These are phyloP conservation scores for Vigna radiata DNA, from an alignment of 306 rosid species.

Conservation along the genomic window DNA sequence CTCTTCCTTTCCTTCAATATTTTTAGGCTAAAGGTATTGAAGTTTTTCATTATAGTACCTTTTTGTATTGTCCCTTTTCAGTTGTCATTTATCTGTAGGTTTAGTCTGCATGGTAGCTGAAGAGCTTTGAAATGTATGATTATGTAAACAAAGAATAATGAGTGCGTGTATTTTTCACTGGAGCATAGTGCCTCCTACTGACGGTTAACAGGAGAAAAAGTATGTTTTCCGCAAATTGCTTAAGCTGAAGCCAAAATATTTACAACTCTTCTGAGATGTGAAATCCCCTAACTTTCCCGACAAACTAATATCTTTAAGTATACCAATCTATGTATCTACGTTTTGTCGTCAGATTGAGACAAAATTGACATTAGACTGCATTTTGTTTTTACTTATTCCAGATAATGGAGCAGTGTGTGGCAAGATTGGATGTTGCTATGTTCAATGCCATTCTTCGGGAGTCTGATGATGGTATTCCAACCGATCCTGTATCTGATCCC, in stretches of 20 bases:
- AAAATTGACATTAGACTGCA: constrained; percentile 39
- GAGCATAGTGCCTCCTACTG: constrained; percentile 18
- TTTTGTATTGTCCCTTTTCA: constrained; percentile 20
- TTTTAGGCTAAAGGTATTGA: not conserved
- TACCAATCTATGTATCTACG: not conserved
- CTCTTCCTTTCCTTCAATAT: not conserved
- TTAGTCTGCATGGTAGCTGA: constrained; percentile 14
- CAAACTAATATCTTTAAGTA: not conserved
- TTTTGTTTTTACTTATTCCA: constrained; percentile 40
- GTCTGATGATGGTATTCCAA: constrained; percentile 86
- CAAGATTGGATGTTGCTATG: constrained; percentile 96
- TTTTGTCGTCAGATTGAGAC: constrained; percentile 4
- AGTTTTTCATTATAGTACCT: not conserved
- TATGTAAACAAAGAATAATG: constrained; percentile 21
- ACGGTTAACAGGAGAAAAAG: not conserved
- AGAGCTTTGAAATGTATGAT: constrained; percentile 18
- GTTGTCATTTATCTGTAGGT: constrained; percentile 12
- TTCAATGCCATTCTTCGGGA: constrained; percentile 98
- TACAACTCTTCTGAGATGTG: not conserved
- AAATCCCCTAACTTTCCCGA: not conserved
- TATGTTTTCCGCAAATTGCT: constrained; percentile 34
- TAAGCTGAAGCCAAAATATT: constrained; percentile 11
- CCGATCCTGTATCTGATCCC: constrained; percentile 97
- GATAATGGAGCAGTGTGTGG: constrained; percentile 98
- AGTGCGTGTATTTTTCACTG: constrained; percentile 19